A percentile compares a stretch with the other conserved stretches of the same genome.
These are phyloP conservation scores for Gaertneriomyces semiglobifer DNA, from an alignment of 192 early-diverging fungal genomes.

Conservation along the genomic window DNA sequence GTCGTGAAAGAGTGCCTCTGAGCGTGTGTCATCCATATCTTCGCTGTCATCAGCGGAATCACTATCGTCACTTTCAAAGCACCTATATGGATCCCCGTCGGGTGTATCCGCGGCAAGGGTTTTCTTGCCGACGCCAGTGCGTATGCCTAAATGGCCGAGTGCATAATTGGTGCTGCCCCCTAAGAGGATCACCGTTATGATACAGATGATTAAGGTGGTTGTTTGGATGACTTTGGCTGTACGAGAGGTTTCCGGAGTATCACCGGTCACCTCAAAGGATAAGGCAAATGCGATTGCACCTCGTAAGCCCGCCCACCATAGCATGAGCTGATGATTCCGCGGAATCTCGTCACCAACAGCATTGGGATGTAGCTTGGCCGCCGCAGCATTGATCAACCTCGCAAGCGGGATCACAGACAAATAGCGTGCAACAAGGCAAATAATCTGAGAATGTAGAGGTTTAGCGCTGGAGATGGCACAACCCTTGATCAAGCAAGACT, in stretches of 20 bases:
- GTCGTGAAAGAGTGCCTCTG: not conserved
- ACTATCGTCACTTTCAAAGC: slow-evolving; percentile 27
- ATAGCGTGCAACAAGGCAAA: slow-evolving; percentile 86
- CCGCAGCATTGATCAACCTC: slow-evolving; percentile 72
- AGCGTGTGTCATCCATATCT: slow-evolving; percentile 25
- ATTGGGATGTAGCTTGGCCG: slow-evolving; percentile 37
- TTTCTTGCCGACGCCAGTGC: slow-evolving; percentile 54
- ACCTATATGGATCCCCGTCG: not conserved
- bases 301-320: slow-evolving; percentile 93
- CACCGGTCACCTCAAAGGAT: slow-evolving; percentile 67
- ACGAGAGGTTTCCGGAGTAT: slow-evolving; percentile 17
- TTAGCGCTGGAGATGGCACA: not conserved
- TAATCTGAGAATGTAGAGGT: slow-evolving; percentile 41
- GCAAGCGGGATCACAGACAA: slow-evolving; percentile 81
- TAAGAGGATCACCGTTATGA: slow-evolving; percentile 84
- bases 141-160: slow-evolving; percentile 71
- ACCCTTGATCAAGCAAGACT: not conserved
- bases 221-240: slow-evolving; percentile 75
- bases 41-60: slow-evolving; percentile 22
- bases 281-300: slow-evolving; percentile 97
- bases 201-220: slow-evolving; percentile 89
- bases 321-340: slow-evolving; percentile 78
- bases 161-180: slow-evolving; percentile 87
- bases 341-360: slow-evolving; percentile 37
- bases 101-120: not conserved